phyloP scores from a whole-genome alignment of 345 rosid species.

The Luvunga scandens region DNA sequence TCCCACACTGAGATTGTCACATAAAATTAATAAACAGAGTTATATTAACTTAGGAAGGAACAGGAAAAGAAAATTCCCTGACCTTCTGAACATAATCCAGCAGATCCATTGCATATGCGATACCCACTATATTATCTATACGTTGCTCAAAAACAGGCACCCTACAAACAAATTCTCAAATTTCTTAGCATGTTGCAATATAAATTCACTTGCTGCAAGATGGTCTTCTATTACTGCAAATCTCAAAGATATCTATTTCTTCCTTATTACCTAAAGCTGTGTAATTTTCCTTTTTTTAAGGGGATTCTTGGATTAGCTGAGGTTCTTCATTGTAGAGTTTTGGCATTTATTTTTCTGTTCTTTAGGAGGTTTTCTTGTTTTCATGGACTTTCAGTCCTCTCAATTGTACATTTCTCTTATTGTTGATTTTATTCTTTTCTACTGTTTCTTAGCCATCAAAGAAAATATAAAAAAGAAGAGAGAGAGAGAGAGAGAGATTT shows the following conservation, averaged over 20 bases:
- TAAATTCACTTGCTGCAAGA: conserved; percentile 6
- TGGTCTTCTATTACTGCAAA: neutral
- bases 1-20: conserved; percentile 42
- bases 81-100: conserved; percentile 94
- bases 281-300: rapidly evolving
- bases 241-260: neutral
- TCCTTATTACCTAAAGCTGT: neutral
- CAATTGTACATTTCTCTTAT: neutral
- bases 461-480: too few species aligned
- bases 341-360: neutral
- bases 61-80: conserved; percentile 23
- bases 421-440: neutral
- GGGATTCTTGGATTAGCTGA: neutral
- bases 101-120: conserved; percentile 98
- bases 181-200: conserved; percentile 22
- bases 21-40: conserved; percentile 34
- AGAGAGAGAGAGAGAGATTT: neutral
- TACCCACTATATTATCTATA: conserved; percentile 91
- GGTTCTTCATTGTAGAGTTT: neutral
- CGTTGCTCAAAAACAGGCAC: conserved; percentile 99
- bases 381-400: neutral
- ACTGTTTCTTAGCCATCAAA: neutral
- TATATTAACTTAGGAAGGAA: conserved; percentile 8
- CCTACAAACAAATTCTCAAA: conserved; percentile 40
- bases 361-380: neutral